Conservation (phyloP, 306 rosid genomes). For the Heteromeles arbutifolia region DNA sequence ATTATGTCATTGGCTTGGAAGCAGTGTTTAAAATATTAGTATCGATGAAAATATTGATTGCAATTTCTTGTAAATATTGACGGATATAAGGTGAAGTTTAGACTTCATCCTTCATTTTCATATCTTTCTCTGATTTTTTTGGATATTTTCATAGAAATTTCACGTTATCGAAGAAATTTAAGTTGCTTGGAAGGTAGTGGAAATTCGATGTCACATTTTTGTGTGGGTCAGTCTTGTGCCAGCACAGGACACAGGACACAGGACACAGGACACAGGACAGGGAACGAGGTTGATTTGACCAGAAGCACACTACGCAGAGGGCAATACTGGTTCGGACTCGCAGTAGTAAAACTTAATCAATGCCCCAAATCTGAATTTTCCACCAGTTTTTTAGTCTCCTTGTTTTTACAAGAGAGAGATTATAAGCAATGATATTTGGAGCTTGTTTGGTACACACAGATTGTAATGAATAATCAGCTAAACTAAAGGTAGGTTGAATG, state of each 20-base stretch:
- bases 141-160: no score
- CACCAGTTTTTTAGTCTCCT: no score
- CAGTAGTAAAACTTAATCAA: background rate
- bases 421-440: background rate
- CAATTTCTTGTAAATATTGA: no score
- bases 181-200: background rate
- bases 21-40: background rate
- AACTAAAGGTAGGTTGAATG: no score
- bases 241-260: background rate
- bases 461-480: no score
- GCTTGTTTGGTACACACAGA: background rate
- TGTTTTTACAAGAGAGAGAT: background rate
- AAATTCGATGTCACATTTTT: slow-evolving; percentile 9
- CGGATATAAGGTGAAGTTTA: no score
- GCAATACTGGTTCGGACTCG: background rate
- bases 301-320: background rate
- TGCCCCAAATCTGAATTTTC: background rate
- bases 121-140: no score
- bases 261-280: background rate
- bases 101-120: no score
- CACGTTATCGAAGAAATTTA: no score
- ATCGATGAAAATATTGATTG: no score
- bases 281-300: background rate
- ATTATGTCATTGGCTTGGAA: slow-evolving; percentile 4
- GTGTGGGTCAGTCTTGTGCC: background rate